Evolutionary conservation across 2,329 filamentous ascomycete genomes (phyloP).

Genomic region (Penicillium hesseltinei): DNA sequence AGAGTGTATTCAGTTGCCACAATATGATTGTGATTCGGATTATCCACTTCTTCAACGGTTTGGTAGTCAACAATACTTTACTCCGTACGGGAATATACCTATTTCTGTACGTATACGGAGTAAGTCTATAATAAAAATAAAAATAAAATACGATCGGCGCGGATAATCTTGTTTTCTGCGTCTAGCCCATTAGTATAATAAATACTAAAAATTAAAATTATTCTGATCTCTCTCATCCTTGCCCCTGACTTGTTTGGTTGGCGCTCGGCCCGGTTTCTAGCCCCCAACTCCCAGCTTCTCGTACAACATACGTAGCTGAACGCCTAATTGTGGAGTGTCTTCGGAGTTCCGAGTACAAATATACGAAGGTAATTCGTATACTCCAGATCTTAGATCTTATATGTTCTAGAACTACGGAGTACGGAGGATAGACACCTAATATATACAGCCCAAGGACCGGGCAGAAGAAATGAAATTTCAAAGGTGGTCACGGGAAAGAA

Average conservation of each 20-base stretch:
- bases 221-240: background rate
- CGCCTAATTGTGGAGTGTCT: background rate
- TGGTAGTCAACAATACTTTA: background rate
- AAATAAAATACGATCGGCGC: background rate
- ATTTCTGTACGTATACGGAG: background rate
- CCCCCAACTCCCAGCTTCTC: background rate
- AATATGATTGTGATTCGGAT: background rate
- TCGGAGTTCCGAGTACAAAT: background rate
- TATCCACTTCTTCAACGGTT: background rate
- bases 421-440: background rate
- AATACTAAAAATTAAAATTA: background rate
- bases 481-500: background rate
- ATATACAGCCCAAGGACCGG: slow-evolving; percentile 7
- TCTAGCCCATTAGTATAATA: background rate
- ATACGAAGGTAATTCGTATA: background rate
- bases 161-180: slow-evolving; percentile 5
- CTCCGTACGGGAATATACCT: background rate
- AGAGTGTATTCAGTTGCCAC: slow-evolving; percentile 15
- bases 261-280: background rate
- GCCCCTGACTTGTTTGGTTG: slow-evolving; percentile 1
- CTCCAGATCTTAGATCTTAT: background rate
- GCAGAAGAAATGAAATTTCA: slow-evolving; percentile 7
- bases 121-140: background rate
- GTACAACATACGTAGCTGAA: background rate
- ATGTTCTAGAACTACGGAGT: background rate